Evolutionary conservation across 2,329 filamentous ascomycete genomes (phyloP).

Genomic region (Epichloe bromicola): DNA sequence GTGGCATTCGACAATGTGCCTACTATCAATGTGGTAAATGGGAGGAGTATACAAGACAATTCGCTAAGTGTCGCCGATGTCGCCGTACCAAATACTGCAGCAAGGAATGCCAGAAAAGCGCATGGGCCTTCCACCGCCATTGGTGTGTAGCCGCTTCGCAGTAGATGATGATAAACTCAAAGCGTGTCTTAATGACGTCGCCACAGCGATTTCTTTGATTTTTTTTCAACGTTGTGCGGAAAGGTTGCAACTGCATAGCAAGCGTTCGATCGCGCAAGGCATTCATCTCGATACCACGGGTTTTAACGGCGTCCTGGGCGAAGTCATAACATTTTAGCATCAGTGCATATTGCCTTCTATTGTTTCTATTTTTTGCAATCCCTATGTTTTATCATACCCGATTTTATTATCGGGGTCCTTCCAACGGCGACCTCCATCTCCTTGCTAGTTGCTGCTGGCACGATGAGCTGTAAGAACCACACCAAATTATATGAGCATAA

Average conservation of each 20-base stretch:
- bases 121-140: slow-evolving; percentile 95
- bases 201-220: slow-evolving; percentile 12
- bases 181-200: slow-evolving; percentile 9
- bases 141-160: slow-evolving; percentile 76
- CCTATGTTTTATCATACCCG: slow-evolving; percentile 1
- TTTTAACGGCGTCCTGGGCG: slow-evolving; percentile 16
- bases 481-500: background rate
- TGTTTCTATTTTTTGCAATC: slow-evolving; percentile 3
- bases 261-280: slow-evolving; percentile 27
- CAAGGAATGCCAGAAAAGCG: slow-evolving; percentile 98
- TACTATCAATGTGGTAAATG: slow-evolving; percentile 98
- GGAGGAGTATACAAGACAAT: slow-evolving; percentile 93
- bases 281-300: slow-evolving; percentile 33
- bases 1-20: slow-evolving; percentile 91
- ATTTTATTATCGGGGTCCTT: background rate
- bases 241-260: slow-evolving; percentile 26
- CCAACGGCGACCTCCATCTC: background rate
- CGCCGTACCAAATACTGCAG: slow-evolving; percentile 97
- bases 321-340: slow-evolving; percentile 11
- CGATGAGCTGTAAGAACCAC: too few relatives aligned
- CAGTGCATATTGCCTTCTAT: slow-evolving; percentile 3
- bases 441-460: background rate
- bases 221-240: slow-evolving; percentile 16
- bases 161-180: slow-evolving; percentile 16
- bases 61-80: slow-evolving; percentile 94